Base-by-base conservation (phyloP, 75 land plant species). In the Picea sitchensis region DNA sequence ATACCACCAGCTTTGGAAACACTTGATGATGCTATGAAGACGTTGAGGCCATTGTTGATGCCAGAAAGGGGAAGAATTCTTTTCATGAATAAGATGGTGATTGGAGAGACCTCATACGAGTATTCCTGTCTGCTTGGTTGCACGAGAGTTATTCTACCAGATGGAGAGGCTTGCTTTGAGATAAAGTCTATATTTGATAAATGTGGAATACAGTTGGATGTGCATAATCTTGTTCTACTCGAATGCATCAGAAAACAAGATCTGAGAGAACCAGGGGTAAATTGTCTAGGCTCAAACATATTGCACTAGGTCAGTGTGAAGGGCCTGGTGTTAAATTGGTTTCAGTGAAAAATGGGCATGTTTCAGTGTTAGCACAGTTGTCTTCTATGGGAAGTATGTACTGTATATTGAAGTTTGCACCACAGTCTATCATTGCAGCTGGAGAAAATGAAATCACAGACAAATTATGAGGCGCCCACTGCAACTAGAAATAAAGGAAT, bases 101-200 rank as follows among this genome's bases (percentile, higher is more conserved):
- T 71, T 44, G 8, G 84, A 80, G 81, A 78, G 38, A 61, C 68
- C 60, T 76, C 65, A 5, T 54, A 15, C 31, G 73, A 77, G 30
- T 73, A 59, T 80, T 90, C 93, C 54, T 73, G 80, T 75, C 89
- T 89, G 75, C 20, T 83, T 83, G 93, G 91, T 68, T 79, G 89
- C 56, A 54, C 26, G 26, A 26, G 26, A 26, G 26, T 26, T 26
- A 26, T 26, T 26, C 26, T 26, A 26, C 26, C 26, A 32, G 6
- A 41, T 76, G 20, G 3, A 9, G 77, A 78, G 60, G 77, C 67
- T 60, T 57, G 7, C 56, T 26, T 26, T 26, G 26, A 26, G 26
- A 26, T 26, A 26, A 26, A 26, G 26, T 26, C 26, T 26, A 26
- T 26, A 26, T 26, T 26, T 26, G 26, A 26, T 26, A 26, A 26